These are phyloP conservation scores for Phialemonium atrogriseum DNA, from an alignment of 2,329 filamentous ascomycete species.

Conservation along the genomic window DNA sequence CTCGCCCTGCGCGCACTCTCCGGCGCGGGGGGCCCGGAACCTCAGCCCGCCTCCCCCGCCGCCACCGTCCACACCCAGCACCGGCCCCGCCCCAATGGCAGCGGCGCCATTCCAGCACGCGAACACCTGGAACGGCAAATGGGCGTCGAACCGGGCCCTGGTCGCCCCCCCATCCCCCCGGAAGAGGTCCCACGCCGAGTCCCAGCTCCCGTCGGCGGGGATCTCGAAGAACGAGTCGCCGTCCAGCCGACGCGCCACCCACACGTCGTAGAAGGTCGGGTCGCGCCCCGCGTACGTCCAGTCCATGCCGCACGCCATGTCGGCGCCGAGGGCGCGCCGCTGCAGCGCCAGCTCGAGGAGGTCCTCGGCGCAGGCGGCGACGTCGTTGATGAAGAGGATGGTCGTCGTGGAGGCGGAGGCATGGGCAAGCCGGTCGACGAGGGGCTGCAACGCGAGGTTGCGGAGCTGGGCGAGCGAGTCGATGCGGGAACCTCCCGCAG, in stretches of 20 bases:
- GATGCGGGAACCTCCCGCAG: constrained; percentile 34
- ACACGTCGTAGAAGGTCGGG: constrained; percentile 49
- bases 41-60: no score
- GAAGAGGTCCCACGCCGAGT: constrained; percentile 41
- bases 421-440: constrained; percentile 21
- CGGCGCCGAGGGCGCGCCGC: constrained; percentile 32
- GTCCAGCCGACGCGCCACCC: constrained; percentile 41
- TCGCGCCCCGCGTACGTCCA: constrained; percentile 38
- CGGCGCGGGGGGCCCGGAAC: constrained; percentile 31
- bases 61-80: constrained; percentile 32
- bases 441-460: constrained; percentile 41
- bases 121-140: constrained; percentile 50
- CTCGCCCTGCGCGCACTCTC: constrained; percentile 46
- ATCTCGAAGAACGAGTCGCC: constrained; percentile 50
- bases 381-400: constrained; percentile 46
- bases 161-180: constrained; percentile 35
- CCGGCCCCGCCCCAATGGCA: constrained; percentile 36
- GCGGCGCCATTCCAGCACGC: constrained; percentile 53
- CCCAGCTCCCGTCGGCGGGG: constrained; percentile 39
- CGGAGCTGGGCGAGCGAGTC: constrained; percentile 38
- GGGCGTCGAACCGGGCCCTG: constrained; percentile 20
- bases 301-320: constrained; percentile 53
- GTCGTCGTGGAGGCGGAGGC: constrained; percentile 26
- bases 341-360: constrained; percentile 49
- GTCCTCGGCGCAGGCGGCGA: constrained; percentile 44